These are phyloP conservation scores for Pleurotus eryngii DNA, from an alignment of 768 basidiomycete species.

Conservation along the genomic window DNA sequence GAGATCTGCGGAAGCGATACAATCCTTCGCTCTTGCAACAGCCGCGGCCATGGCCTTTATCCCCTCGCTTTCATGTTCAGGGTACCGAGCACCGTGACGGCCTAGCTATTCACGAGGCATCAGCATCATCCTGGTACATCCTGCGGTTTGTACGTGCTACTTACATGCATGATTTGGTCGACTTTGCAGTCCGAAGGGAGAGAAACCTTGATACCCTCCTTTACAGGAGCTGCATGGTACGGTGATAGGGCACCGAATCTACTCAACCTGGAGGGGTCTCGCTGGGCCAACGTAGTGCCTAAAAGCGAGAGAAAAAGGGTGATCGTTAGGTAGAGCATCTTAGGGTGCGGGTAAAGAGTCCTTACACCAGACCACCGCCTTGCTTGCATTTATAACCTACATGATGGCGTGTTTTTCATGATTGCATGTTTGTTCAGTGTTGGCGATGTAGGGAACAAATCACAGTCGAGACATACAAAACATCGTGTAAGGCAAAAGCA, in stretches of 20 bases:
- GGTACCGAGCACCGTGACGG: slow-evolving; percentile 3
- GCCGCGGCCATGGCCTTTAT: not conserved
- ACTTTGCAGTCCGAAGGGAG: slow-evolving; percentile 4
- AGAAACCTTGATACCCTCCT: not conserved
- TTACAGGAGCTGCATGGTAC: not conserved
- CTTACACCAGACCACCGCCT: too few relatives aligned
- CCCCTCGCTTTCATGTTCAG: not conserved
- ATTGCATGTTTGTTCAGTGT: too few relatives aligned
- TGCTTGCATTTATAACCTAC: too few relatives aligned
- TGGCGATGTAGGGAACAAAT: too few relatives aligned
- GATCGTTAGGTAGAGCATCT: not conserved
- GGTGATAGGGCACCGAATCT: not conserved
- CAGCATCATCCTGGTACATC: not conserved
- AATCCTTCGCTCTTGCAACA: not conserved
- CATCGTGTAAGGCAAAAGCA: too few relatives aligned
- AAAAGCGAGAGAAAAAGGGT: not conserved
- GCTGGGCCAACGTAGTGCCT: not conserved
- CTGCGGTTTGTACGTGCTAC: not conserved
- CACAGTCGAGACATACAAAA: too few relatives aligned
- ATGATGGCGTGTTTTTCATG: too few relatives aligned
- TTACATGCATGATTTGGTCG: slow-evolving; percentile 5
- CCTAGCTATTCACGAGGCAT: not conserved
- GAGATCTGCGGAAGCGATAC: not conserved
- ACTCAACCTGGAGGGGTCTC: not conserved
- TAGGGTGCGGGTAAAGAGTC: not conserved